Base-by-base conservation (phyloP, 2,329 filamentous ascomycete genomes). In the Ophiocordyceps camponoti-floridani region DNA sequence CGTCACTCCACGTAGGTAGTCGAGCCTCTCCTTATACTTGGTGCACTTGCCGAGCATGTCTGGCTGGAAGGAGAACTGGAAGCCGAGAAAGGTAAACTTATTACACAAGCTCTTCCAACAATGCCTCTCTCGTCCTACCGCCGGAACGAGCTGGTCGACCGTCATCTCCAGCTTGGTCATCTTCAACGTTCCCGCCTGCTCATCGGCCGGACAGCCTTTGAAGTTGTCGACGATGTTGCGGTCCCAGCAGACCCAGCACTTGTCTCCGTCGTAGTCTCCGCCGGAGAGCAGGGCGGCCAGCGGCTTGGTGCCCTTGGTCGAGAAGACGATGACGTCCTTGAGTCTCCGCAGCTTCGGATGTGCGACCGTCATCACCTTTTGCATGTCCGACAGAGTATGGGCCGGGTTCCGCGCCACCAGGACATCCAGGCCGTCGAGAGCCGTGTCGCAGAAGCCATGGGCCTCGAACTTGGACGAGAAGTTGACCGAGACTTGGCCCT, bases 211-310 rank as follows among this genome's bases (percentile, higher is more conserved):
- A 23, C 23, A 30, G 28, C 28, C 28, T 3, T 30, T 4, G 7
- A 89, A 89, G n/a, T 76, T 75, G 5, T 64, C 52, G 0, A 84
- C 80, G 3, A 91, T 69, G 0, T 62, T 59, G 0, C 66, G 62
- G 27, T 88, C 82, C 80, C 81, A 89, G 53, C 80, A 85, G 0
- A 85, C 62, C 82, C 82, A 88, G 4, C 82, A 75, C n/a, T 65
- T 70, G 49, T 91, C 84, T 0, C 84, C 84, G 50, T 89, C 84
- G 49, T 87, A 89, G 53, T 89, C 84, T 0, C 84, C 84, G 0
- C 84, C 84, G 1, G 82, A 84, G 0, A 89, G 64, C 52, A 79
- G 78, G 9, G 76, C 72, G 0, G 83, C 84, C 0, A 87, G 66
- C 0, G 83, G 74, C 1, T 61, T 63, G 26, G 69, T 55, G 0